phyloP scores from a whole-genome alignment of 805 yeast genomes.

The Schwanniomyces vanrijiae region DNA sequence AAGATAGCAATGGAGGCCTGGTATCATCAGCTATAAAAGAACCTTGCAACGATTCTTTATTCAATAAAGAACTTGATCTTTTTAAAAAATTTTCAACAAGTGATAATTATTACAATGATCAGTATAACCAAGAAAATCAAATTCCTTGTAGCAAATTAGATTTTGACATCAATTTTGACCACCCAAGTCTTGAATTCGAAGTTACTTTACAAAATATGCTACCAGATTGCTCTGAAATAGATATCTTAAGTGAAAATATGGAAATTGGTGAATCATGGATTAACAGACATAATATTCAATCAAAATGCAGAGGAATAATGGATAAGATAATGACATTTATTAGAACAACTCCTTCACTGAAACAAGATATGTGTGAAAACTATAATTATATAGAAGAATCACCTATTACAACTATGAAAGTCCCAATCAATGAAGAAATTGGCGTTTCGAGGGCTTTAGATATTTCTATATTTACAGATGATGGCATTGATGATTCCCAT shows the following conservation, averaged over 20 bases:
- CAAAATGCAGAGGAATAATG: conserved; percentile 1
- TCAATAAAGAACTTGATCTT: not conserved
- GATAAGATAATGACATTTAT: not conserved
- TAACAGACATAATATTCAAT: not conserved
- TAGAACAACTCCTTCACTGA: not conserved
- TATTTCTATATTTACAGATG: conserved; percentile 4
- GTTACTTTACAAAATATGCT: not conserved
- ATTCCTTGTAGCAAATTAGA: not conserved
- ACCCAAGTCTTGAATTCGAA: conserved; percentile 5
- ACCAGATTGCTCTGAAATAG: not conserved
- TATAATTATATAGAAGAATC: not conserved
- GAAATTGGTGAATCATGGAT: no score
- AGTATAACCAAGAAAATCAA: not conserved
- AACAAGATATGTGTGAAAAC: not conserved
- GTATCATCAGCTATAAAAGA: not conserved
- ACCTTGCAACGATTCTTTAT: not conserved
- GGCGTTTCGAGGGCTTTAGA: conserved; percentile 2
- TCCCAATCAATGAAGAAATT: conserved; percentile 7
- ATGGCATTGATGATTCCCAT: not conserved
- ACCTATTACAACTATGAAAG: conserved; percentile 6
- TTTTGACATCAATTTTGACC: conserved; percentile 4
- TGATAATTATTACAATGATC: not conserved
- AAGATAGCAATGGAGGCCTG: not conserved
- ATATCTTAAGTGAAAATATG: no score
- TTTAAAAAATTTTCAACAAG: not conserved